phyloP scores from a whole-genome alignment of 495 filamentous ascomycete species.

The Poronia punctata region DNA sequence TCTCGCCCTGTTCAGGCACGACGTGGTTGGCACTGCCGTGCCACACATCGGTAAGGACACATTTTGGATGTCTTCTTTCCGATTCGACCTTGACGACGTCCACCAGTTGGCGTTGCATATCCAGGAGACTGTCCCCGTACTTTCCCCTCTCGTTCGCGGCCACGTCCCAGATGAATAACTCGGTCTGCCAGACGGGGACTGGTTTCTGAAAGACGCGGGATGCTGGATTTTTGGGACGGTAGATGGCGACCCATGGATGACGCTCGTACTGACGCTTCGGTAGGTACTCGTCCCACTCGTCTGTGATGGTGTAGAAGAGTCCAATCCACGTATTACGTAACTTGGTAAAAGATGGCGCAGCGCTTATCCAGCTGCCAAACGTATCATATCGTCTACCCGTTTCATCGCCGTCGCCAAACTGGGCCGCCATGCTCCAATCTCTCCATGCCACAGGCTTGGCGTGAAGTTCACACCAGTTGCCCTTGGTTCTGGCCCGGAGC shows the following conservation, averaged over 20 bases:
- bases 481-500: neutral
- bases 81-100: constrained; percentile 20
- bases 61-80: constrained; percentile 15
- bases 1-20: constrained; percentile 1
- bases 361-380: constrained; percentile 31
- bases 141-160: constrained; percentile 13
- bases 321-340: constrained; percentile 30
- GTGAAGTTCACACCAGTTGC: constrained; percentile 17
- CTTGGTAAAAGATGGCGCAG: constrained; percentile 11
- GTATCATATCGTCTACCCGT: constrained; percentile 14
- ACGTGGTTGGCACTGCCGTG: constrained; percentile 22
- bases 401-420: constrained; percentile 29
- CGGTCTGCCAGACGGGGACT: constrained; percentile 10
- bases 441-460: constrained; percentile 33
- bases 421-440: constrained; percentile 26
- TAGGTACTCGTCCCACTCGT: constrained; percentile 26
- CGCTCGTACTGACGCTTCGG: constrained; percentile 12
- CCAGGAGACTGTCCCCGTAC: constrained; percentile 16
- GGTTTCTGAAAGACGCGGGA: constrained; percentile 8
- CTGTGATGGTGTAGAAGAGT: constrained; percentile 40
- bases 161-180: constrained; percentile 44
- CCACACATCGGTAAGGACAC: constrained; percentile 30
- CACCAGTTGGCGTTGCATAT: constrained; percentile 35
- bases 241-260: constrained; percentile 38
- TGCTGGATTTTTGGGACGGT: constrained; percentile 31